Base-by-base conservation (phyloP, 495 filamentous ascomycete species). In the Penicillium paradoxum region DNA sequence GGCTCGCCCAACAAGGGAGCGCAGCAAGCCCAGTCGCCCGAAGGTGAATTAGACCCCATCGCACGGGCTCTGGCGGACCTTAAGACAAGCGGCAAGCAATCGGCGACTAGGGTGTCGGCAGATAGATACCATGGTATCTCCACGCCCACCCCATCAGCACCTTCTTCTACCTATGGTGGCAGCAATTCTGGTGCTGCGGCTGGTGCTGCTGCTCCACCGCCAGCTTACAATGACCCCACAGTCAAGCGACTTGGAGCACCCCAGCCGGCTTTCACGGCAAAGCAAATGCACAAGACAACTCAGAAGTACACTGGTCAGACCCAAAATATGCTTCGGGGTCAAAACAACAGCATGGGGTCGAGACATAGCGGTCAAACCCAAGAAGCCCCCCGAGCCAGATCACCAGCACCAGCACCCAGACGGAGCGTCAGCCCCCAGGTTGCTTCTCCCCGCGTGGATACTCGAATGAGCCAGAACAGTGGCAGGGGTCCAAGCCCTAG, bases 211-310 rank as follows among this genome's bases (percentile, higher is more conserved):
- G 62, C 71, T 21, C 91, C 93, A 6, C 93, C 95, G 6, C 93
- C 95, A 2, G 87, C 88, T 0, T 97, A 97, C 61, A 82, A 88
- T 57, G 84, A 87, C 40, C 69, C 79, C 6, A 79, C 84, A 43
- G 75, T 87, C 61, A 92, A 80, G 60, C 81, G 90, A 38, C 82
- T 99, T 11, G 95, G 86, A 52, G 87, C 91, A 14, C 95, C 95
- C 1, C 83, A 93, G 48, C 93, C 92, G 0, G 95, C 95, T 10
- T 89, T 91, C 54, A 97, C 95, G 0, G 86, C 88, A 7, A 84
- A 85, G 48, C 86, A 91, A 40, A 99, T 99, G 95, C 86, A 96
- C 58, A 86, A 93, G 61, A 87, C 92, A 11, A 91, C 90, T 1
- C 83, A 91, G 49, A 87, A 87, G 61, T 96, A 93, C 64, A 82